A percentile compares a stretch with the other conserved stretches of the same genome.
Conservation (phyloP, 805 yeast genomes). For the Cyberlindnera japonica region DNA sequence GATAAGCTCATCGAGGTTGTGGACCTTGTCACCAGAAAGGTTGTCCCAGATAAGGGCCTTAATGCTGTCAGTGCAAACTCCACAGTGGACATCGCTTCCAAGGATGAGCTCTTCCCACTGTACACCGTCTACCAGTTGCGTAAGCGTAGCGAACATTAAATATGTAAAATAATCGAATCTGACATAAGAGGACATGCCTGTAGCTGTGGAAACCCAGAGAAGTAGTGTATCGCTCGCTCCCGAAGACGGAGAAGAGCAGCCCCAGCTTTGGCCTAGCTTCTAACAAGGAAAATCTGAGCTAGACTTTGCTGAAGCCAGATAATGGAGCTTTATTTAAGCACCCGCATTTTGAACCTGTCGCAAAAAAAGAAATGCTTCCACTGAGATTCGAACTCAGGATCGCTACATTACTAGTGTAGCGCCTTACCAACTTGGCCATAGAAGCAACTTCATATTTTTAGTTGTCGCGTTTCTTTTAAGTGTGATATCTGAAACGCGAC, state of each 20-base stretch:
- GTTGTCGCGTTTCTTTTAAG: neutral
- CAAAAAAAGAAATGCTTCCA: constrained; percentile 45
- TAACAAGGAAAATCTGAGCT: too few species aligned
- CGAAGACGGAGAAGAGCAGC: too few species aligned
- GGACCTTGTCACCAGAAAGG: constrained; percentile 28
- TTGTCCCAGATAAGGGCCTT: constrained; percentile 30
- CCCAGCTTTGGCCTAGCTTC: too few species aligned
- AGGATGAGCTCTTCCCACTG: constrained; percentile 39
- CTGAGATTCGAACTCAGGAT: constrained; percentile 76
- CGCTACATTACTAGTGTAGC: constrained; percentile 82
- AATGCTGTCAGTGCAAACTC: constrained; percentile 16
- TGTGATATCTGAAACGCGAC: neutral
- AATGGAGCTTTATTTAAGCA: too few species aligned
- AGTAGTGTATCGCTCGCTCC: too few species aligned
- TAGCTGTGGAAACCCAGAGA: too few species aligned
- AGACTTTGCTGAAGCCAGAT: too few species aligned
- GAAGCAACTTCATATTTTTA: constrained; percentile 30
- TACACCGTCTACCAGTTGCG: constrained; percentile 51
- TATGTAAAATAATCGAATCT: neutral
- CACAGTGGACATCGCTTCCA: constrained; percentile 21
- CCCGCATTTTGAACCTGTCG: too few species aligned
- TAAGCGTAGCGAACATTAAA: constrained; percentile 61
- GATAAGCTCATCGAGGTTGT: constrained; percentile 15
- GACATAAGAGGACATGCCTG: too few species aligned
- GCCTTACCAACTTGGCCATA: constrained; percentile 72